Percentiles rank a stretch among this genome's conserved stretches.
Evolutionary conservation across 2,329 filamentous ascomycete species (phyloP).

Genomic region (Aspergillus novofumigatus): DNA sequence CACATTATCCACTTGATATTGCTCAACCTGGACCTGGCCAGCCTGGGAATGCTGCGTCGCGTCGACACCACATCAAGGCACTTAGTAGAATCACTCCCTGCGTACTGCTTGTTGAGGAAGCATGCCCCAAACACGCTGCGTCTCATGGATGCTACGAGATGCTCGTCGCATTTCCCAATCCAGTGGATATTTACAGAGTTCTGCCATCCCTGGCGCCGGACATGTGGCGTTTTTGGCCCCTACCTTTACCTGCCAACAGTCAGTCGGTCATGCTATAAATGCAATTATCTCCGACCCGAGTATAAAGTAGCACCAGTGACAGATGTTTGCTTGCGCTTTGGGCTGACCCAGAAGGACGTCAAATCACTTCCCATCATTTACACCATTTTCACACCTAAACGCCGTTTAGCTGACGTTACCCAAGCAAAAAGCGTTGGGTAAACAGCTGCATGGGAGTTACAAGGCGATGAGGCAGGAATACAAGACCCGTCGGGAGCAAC

Average conservation of each 20-base stretch:
- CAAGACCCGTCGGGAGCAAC: no score
- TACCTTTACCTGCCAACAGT: conserved; percentile 9
- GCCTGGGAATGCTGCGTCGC: conserved; percentile 3
- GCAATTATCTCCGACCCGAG: not conserved
- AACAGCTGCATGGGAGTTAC: not conserved
- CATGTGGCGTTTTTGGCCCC: conserved; percentile 7
- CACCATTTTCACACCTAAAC: not conserved
- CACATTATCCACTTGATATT: conserved; percentile 2
- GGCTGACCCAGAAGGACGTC: not conserved
- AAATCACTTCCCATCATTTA: conserved; percentile 2
- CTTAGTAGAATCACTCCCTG: conserved; percentile 5
- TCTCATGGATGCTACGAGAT: not conserved
- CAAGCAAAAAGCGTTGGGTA: conserved; percentile 2
- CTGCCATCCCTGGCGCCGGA: conserved; percentile 7
- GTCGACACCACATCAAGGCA: not conserved
- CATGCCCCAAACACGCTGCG: conserved; percentile 1
- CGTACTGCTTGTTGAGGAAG: not conserved
- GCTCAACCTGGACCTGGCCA: conserved; percentile 2
- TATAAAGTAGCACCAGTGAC: not conserved
- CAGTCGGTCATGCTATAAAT: conserved; percentile 6
- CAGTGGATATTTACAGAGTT: conserved; percentile 4
- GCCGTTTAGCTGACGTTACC: not conserved
- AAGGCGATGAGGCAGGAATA: not conserved
- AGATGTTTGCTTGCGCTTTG: not conserved
- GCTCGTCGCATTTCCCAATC: conserved; percentile 3